Evolutionary conservation across 2,329 filamentous ascomycete genomes (phyloP).

Genomic region (Fusarium keratoplasticum): DNA sequence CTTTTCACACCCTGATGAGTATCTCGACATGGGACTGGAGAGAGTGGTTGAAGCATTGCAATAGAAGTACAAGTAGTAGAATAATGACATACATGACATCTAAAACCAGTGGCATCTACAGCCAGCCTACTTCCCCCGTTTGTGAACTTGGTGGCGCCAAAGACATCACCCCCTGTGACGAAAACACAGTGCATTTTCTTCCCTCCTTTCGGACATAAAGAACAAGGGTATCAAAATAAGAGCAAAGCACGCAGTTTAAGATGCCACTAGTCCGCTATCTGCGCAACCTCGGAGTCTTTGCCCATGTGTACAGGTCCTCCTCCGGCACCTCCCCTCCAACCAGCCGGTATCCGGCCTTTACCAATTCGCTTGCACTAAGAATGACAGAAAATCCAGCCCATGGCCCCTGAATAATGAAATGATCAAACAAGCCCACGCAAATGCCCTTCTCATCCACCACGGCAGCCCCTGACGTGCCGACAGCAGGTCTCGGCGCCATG

Average conservation of each 20-base stretch:
- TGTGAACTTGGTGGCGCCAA: not conserved
- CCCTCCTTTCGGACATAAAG: not conserved
- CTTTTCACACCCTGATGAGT: constrained; percentile 49
- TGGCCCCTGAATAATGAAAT: not conserved
- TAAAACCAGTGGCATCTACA: not conserved
- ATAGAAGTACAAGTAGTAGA: not conserved
- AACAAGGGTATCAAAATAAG: not conserved
- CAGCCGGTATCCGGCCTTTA: not conserved
- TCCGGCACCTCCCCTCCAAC: not conserved
- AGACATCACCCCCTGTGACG: not conserved
- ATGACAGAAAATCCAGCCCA: not conserved
- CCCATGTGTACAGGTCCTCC: not conserved
- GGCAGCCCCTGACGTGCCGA: not conserved
- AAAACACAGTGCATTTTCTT: not conserved
- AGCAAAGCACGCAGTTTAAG: not conserved
- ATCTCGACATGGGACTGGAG: constrained; percentile 46
- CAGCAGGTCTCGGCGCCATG: not conserved
- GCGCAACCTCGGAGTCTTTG: not conserved
- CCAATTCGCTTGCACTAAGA: not conserved
- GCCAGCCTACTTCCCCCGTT: not conserved
- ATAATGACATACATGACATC: not conserved
- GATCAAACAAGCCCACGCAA: not conserved
- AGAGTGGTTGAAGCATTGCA: constrained; percentile 31
- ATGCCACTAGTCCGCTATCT: not conserved
- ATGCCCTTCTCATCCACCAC: not conserved